Base-by-base conservation (phyloP, 257 asterid species). In the Solanum neorickii region DNA sequence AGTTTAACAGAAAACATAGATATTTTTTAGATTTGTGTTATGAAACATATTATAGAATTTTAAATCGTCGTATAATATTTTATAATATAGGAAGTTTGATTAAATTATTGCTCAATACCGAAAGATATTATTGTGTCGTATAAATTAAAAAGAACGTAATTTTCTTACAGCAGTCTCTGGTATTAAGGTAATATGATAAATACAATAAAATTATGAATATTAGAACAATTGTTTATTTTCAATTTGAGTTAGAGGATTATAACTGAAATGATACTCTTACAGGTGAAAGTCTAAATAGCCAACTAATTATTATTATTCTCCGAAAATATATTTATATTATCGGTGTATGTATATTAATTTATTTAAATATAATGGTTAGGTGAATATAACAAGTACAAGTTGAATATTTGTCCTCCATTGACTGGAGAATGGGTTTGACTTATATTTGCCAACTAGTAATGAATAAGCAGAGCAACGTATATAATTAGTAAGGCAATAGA, bases 391-490 rank as follows among this genome's bases (percentile, higher is more conserved):
- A 70, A 68, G n/a, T 52, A 59, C 82, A 72, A 84, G 62, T 74
- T 86, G 87, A 52, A 75, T n/a, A 12, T 13, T 83, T 46, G 88
- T 52, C 82, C 66, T 82, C 46, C 29, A 31, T 49, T 82, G 20
- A 52, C 46, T 31, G 46, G 69, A 82, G 44, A 35, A n/a, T 42
- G n/a, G 70, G 83, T 87, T 73, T 74, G 91, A 83, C 91, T 33
- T 60, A 60, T 21, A 68, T 20, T 46, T 23, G 80, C 83, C 86
- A 39, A 72, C 77, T 82, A 86, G 1, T 37, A 5, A 83, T 21
- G 52, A 74, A 74, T 89, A 89, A 86, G 91, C 87, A 69, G 86
- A 83, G 23, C 83, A 83, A 49, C 89, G 21, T 90, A 88, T 89
- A 87, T 77, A 73, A 29, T 68, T 49, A 75, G 84, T 23, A 78